phyloP scores from a whole-genome alignment of 2,329 filamentous ascomycete species.

The Alternaria postmessia region DNA sequence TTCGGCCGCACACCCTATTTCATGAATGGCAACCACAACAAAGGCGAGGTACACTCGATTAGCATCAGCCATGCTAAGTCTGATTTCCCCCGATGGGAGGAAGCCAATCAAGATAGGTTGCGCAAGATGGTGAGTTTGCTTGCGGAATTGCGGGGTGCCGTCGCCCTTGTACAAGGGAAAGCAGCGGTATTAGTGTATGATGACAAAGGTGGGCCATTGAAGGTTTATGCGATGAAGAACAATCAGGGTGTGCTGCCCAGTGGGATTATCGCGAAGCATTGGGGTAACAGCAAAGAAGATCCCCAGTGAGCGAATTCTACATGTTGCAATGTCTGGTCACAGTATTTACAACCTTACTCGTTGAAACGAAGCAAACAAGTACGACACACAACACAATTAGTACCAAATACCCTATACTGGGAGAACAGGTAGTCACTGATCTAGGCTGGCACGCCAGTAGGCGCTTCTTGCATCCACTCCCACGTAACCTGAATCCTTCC shows the following conservation, averaged over 20 bases:
- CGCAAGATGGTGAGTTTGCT: constrained; percentile 31
- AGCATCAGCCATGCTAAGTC: constrained; percentile 4
- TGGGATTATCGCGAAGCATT: constrained; percentile 15
- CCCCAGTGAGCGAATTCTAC: background rate
- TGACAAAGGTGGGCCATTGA: constrained; percentile 18
- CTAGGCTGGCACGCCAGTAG: background rate
- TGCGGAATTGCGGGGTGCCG: constrained; percentile 11
- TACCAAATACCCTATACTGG: background rate
- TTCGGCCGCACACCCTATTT: constrained; percentile 33
- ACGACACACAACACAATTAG: background rate
- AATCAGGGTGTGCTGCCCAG: constrained; percentile 17
- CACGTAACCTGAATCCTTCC: background rate
- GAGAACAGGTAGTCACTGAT: background rate
- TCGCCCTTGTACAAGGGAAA: background rate
- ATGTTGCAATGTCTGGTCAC: background rate
- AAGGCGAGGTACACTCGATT: constrained; percentile 19
- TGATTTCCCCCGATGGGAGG: constrained; percentile 27
- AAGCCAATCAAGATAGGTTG: constrained; percentile 18
- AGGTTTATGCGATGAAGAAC: constrained; percentile 18
- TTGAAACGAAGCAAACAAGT: background rate
- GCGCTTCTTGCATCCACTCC: background rate
- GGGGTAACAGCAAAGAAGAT: background rate
- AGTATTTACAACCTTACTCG: background rate
- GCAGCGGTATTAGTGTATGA: constrained; percentile 24
- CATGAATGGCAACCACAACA: constrained; percentile 23